Evolutionary conservation across 2,329 filamentous ascomycete genomes (phyloP).

Genomic region (Hymenoscyphus repandus): DNA sequence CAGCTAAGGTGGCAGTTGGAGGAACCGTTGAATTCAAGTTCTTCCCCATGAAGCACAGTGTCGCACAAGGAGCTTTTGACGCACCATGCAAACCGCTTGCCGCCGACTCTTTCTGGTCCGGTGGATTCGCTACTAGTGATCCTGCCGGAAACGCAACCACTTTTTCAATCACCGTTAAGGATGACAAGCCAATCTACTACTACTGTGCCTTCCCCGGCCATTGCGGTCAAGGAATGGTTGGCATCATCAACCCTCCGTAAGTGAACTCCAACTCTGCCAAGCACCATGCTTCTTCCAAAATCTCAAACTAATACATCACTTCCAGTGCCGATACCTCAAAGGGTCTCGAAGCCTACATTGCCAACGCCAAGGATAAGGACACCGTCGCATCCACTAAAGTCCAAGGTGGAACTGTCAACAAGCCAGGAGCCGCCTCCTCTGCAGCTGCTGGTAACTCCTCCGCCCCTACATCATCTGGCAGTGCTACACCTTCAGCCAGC

Average conservation of each 20-base stretch:
- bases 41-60: constrained; percentile 46
- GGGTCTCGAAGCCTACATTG: background rate
- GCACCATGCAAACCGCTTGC: constrained; percentile 30
- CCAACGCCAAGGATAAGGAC: background rate
- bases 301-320: background rate
- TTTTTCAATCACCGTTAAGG: constrained; percentile 37
- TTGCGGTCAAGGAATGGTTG: constrained; percentile 39
- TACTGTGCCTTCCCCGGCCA: constrained; percentile 37
- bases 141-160: constrained; percentile 29
- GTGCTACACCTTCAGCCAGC: too few relatives aligned
- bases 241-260: constrained; percentile 38
- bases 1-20: constrained; percentile 43
- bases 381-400: constrained; percentile 4
- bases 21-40: constrained; percentile 52
- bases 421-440: background rate
- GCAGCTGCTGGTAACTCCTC: too few relatives aligned
- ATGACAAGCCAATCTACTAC: constrained; percentile 39
- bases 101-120: constrained; percentile 24
- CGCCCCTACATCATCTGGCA: too few relatives aligned
- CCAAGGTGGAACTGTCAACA: constrained; percentile 1
- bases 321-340: background rate
- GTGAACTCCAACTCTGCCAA: constrained; percentile 12
- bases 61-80: constrained; percentile 36
- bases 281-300: background rate
- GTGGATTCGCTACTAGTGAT: constrained; percentile 17